These are phyloP conservation scores for Pontederia crassipes DNA, from an alignment of 176 grass and related monocot genomes.

Conservation along the genomic window DNA sequence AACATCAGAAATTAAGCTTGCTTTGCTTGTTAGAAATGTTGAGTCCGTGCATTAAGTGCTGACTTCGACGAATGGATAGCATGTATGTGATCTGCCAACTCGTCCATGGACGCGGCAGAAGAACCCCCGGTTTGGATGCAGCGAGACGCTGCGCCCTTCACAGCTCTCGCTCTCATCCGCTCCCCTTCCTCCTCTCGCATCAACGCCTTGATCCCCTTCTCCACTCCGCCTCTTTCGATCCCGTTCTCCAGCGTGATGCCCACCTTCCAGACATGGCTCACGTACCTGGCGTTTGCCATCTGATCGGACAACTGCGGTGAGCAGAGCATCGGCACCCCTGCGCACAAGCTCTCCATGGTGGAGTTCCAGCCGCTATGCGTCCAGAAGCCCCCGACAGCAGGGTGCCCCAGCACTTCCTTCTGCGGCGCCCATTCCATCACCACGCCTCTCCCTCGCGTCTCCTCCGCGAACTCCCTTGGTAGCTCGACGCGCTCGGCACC, in stretches of 20 bases:
- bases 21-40: too few species aligned
- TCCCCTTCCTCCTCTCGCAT: slow-evolving; percentile 1
- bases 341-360: slow-evolving; percentile 4
- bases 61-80: too few species aligned
- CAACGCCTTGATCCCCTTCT: neutral
- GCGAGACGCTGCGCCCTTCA: neutral
- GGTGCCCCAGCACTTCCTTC: too few species aligned
- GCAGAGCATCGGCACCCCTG: slow-evolving; percentile 34
- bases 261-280: too few species aligned
- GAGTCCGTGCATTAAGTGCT: too few species aligned
- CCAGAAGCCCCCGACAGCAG: too few species aligned
- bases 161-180: slow-evolving; percentile 9
- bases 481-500: neutral
- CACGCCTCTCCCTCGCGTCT: too few species aligned
- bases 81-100: slow-evolving; percentile 1
- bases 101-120: neutral
- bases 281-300: too few species aligned
- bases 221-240: slow-evolving; percentile 1
- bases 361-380: too few species aligned
- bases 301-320: slow-evolving; percentile 3
- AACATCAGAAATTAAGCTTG: too few species aligned
- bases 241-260: neutral
- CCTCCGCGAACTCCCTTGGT: neutral
- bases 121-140: slow-evolving; percentile 12
- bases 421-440: too few species aligned